phyloP scores from a whole-genome alignment of 2,329 filamentous ascomycete genomes.

The Pseudocercospora macadamiae region DNA sequence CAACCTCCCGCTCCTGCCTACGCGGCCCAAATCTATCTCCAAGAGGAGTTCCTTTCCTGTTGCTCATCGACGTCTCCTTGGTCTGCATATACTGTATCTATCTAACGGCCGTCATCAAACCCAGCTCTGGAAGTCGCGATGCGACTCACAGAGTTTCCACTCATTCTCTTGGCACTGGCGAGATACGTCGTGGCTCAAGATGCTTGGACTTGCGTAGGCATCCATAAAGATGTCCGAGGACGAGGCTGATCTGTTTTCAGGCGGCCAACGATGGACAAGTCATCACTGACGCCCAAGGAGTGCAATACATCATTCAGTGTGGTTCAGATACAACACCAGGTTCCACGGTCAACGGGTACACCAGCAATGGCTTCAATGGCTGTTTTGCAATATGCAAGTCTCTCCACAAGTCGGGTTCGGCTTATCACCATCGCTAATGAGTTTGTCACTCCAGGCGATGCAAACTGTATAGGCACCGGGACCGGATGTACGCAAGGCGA shows the following conservation, averaged over 20 bases:
- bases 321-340: not conserved
- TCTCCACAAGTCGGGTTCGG: not conserved
- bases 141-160: too few relatives aligned
- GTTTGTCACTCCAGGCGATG: not conserved
- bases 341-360: not conserved
- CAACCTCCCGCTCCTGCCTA: not conserved
- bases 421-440: too few relatives aligned
- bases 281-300: not conserved
- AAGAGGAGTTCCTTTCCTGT: too few relatives aligned
- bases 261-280: not conserved
- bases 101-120: too few relatives aligned
- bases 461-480: not conserved
- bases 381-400: not conserved
- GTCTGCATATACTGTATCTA: too few relatives aligned
- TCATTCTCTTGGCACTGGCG: not conserved
- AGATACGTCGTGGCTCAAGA: not conserved
- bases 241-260: conserved; percentile 1
- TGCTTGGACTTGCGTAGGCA: conserved; percentile 7
- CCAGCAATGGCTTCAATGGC: not conserved
- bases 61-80: not conserved
- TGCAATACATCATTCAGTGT: conserved; percentile 6
- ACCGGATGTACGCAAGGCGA: too few relatives aligned
- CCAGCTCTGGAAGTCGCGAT: too few relatives aligned
- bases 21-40: too few relatives aligned
- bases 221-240: not conserved